Conservation (phyloP, 129 eudicot species). For the Helianthus annuus region DNA sequence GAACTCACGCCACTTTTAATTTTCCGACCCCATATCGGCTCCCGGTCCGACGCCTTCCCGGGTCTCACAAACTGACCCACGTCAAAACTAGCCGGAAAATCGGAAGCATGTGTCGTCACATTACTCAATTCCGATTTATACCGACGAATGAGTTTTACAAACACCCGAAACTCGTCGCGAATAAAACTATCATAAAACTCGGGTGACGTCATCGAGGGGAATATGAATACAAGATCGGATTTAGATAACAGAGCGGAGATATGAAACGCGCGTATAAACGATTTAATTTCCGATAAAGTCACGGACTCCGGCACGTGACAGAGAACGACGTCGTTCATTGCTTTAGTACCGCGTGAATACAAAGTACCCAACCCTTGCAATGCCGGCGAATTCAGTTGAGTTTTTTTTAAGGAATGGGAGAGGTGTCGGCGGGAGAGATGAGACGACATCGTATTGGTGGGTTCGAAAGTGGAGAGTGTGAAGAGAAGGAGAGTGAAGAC, state of each 20-base stretch:
- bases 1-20: conserved; percentile 27
- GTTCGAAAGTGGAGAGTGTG: conserved; percentile 79
- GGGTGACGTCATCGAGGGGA: conserved; percentile 38
- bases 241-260: conserved; percentile 49
- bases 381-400: conserved; percentile 36
- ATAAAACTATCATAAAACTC: conserved; percentile 31
- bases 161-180: conserved; percentile 48
- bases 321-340: conserved; percentile 65
- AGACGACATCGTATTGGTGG: conserved; percentile 26
- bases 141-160: conserved; percentile 40
- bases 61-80: conserved; percentile 48
- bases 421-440: conserved; percentile 32
- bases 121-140: conserved; percentile 3
- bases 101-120: background rate
- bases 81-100: conserved; percentile 42
- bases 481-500: conserved; percentile 66
- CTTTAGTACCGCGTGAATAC: conserved; percentile 56
- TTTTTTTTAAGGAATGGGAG: conserved; percentile 10
- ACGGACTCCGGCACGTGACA: conserved; percentile 60
- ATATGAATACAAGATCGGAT: conserved; percentile 62
- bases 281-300: conserved; percentile 33
- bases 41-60: conserved; percentile 40
- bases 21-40: conserved; percentile 75
- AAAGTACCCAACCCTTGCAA: conserved; percentile 75
- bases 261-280: conserved; percentile 54